Evolutionary conservation across 1,284 basidiomycete species (phyloP), one percentile per base, ranked within the genome.

Genomic region (Xanthoconium separans): DNA sequence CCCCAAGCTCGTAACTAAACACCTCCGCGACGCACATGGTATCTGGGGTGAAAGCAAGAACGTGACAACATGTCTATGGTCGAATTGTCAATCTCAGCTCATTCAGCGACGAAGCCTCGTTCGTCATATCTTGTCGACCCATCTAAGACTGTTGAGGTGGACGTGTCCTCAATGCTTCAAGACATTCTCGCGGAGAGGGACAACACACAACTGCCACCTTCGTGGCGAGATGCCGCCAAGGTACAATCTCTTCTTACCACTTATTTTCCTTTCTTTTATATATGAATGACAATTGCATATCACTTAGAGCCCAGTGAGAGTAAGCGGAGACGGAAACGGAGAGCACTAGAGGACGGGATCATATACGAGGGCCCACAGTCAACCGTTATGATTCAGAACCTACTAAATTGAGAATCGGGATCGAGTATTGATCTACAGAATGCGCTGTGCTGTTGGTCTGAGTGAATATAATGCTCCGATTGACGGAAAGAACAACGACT

Each of bases 141-240:
- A 58, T 12, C n/a, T 57, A 1, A 12, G 39, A 2, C 16, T 60
- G 11, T 20, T 60, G 22, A 44, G 16, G 34, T 58, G 57, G 57
- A 60, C 20, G 6, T 58, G 57, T 16, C 58, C 58, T 24, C 16
- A 15, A 4, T 58, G 57, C n/a, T 41, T 10, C 2, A 50, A 6
- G 15, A 40, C 39, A 0, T 57, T 60, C n/a, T 16, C 57, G 15
- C 41, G 57, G 7, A 57, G 16, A 34, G 20, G 34, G 15, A 57
- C 34, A 1, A 3, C 6, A 2, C 57, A 58, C 27, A 13, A n/a
- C 2, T 60, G 57, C 34, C 34, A 16, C 29, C 2, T n/a, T 18
- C 18, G 15, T n/a, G 24, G 12, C 2, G 7, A 43, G 10, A 16
- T 16, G 7, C 7, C 16, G 33, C 33, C 33, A 39, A 33, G 53